Evolutionary conservation across 306 rosid species (phyloP).

Genomic region (Quercus wislizeni): DNA sequence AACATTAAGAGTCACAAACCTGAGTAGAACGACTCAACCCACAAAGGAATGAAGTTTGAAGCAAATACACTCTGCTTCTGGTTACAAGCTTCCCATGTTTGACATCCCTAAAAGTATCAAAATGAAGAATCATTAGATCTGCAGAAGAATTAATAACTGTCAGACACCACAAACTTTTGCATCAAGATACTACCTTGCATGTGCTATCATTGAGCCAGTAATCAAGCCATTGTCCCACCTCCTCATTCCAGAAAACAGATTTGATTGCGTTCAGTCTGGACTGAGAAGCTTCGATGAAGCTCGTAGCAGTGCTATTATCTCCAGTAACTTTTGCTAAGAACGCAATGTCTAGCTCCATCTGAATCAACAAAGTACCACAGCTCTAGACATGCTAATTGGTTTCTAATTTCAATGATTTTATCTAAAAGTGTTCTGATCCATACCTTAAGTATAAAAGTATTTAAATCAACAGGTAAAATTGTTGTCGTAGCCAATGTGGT

Average conservation of each 20-base stretch:
- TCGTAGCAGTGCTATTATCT: conserved; percentile 39
- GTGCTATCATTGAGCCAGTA: conserved; percentile 56
- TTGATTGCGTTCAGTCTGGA: conserved; percentile 58
- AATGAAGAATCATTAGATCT: conserved; percentile 18
- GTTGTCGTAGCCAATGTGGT: conserved; percentile 81
- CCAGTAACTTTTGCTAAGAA: conserved; percentile 67
- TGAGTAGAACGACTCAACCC: conserved; percentile 77
- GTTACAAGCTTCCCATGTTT: conserved; percentile 51
- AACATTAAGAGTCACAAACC: conserved; percentile 39
- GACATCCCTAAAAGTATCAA: conserved; percentile 42
- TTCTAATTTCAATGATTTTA: conserved; percentile 2
- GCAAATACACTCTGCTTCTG: conserved; percentile 72
- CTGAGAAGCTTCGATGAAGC: conserved; percentile 49
- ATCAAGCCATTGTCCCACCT: conserved; percentile 85
- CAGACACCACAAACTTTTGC: conserved; percentile 7
- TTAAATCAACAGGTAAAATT: conserved; percentile 80
- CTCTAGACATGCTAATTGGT: conserved; percentile 9
- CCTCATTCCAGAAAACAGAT: conserved; percentile 69
- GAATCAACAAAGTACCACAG: conserved; percentile 27
- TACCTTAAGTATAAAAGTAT: conserved; percentile 75
- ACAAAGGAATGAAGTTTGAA: conserved; percentile 85
- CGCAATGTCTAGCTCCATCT: conserved; percentile 87
- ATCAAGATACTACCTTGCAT: conserved; percentile 30
- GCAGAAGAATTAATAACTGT: conserved; percentile 4
- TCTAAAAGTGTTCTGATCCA: conserved; percentile 17